Conservation (phyloP, 2,329 filamentous ascomycete genomes). For the Colletotrichum sansevieriae region DNA sequence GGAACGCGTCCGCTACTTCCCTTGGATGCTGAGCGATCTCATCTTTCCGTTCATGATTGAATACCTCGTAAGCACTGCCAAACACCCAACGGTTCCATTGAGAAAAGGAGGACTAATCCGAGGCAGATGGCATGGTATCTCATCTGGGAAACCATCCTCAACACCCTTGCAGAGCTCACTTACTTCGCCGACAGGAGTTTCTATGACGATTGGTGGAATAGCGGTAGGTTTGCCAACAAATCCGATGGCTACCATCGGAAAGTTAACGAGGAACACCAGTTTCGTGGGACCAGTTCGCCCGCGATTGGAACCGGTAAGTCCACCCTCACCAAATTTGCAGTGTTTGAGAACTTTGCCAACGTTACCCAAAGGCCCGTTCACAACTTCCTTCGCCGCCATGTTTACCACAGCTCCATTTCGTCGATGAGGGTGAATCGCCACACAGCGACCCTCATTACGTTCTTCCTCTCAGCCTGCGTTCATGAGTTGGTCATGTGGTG, state of each 20-base stretch:
- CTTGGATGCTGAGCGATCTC: conserved; percentile 80
- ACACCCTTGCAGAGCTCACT: conserved; percentile 82
- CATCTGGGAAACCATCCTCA: conserved; percentile 83
- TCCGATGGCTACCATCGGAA: background rate
- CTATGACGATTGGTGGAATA: conserved; percentile 75
- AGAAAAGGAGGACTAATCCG: background rate
- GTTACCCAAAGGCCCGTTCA: conserved; percentile 71
- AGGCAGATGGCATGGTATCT: conserved; percentile 78
- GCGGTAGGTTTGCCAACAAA: conserved; percentile 52
- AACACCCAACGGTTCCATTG: too few species aligned
- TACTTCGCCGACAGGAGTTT: conserved; percentile 83
- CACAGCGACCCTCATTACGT: conserved; percentile 81
- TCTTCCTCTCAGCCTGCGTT: conserved; percentile 77
- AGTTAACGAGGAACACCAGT: conserved; percentile 49
- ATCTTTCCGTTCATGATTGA: conserved; percentile 85
- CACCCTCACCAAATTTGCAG: background rate
- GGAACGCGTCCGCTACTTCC: conserved; percentile 75
- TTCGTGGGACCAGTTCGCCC: conserved; percentile 81
- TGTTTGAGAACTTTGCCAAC: background rate
- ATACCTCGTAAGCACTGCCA: conserved; percentile 65
- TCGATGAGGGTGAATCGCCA: conserved; percentile 77
- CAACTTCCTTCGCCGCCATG: conserved; percentile 81
- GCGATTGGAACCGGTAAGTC: conserved; percentile 77
- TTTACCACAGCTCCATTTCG: conserved; percentile 83
- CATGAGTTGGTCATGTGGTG: conserved; percentile 87